Percentiles rank a stretch among this genome's conserved stretches.
These are phyloP conservation scores for Puccinia polysora DNA, from an alignment of 1,284 basidiomycete species.

Conservation along the genomic window DNA sequence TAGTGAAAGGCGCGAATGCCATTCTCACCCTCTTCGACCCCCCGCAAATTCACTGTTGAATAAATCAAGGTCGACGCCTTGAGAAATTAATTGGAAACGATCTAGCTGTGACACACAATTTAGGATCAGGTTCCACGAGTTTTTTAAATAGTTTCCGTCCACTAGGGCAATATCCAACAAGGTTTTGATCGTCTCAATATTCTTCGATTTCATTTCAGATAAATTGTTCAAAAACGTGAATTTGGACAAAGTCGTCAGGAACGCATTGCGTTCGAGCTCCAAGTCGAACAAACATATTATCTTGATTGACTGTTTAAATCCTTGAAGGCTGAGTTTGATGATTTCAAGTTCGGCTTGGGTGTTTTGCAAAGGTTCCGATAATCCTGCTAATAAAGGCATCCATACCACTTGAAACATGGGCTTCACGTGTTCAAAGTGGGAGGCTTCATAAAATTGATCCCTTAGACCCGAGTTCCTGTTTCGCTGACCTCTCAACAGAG, in stretches of 20 bases:
- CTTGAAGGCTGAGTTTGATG: conserved; percentile 85
- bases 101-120: conserved; percentile 94
- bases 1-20: neutral
- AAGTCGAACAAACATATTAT: conserved; percentile 93
- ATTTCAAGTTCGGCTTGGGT: conserved; percentile 72
- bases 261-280: conserved; percentile 90
- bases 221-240: conserved; percentile 95
- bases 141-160: conserved; percentile 88
- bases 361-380: conserved; percentile 78
- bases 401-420: conserved; percentile 98
- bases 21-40: conserved; percentile 13
- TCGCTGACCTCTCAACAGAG: conserved; percentile 79
- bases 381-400: conserved; percentile 90
- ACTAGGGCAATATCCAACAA: conserved; percentile 85
- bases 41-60: conserved; percentile 1
- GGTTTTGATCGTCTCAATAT: conserved; percentile 95
- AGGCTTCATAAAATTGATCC: conserved; percentile 89
- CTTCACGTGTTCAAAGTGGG: conserved; percentile 85
- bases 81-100: conserved; percentile 88
- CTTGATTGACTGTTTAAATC: conserved; percentile 85
- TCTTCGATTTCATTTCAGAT: conserved; percentile 96
- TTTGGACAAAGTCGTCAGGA: conserved; percentile 93
- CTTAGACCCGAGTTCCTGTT: conserved; percentile 64
- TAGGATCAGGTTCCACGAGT: conserved; percentile 90
- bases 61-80: conserved; percentile 57